Base-by-base conservation (phyloP, 163 green algal species). In the Chlamydomonas reinhardtii region DNA sequence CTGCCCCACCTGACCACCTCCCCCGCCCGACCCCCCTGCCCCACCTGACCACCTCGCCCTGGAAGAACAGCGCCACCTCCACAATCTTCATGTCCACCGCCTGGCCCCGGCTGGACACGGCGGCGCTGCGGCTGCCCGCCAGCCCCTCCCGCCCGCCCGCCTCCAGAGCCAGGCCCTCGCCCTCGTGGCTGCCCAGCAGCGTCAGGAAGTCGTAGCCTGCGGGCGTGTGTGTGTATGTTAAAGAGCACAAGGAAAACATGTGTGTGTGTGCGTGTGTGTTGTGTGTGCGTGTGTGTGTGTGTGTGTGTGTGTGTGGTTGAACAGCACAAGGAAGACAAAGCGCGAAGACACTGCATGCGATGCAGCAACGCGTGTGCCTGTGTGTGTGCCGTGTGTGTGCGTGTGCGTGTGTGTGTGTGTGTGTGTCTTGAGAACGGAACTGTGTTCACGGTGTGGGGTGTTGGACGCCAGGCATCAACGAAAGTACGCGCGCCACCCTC, bases 11-110 rank as follows among this genome's bases (percentile, higher is more conserved):
- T 75, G 8, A 83, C 66, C 34, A 92, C 71, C 76, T 92, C 89
- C 5, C 56, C 52, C 29, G 6, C 62, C 39, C 35, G 0, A 8
- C 4, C 16, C 3, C 9, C 35, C 31, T 27, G 16, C 68, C 43
- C 31, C 78, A 85, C 78, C 69, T 75, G 8, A 83, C 66, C 34
- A 92, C 71, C 76, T 92, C 89, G 11, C 24, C 48, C 84, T 84
- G 75, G 85, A 90, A 92, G 66, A 88, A 90, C 27, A 92, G 76
- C 27, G 89, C 89, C 48, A 92, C 89, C 85, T 92, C 89, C 71
- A 92, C 89, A 25, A 92, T 92, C 17, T 70, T 39, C 22, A 72
- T 11, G 35, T 86, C 72, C 61, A 89, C 88, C 84, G 86, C 65
- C 84, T 90, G 83, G 2, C 89, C 89, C 61, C 74, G 74, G 79